phyloP scores from a whole-genome alignment of 2,329 filamentous ascomycete species.

The Ilyonectria sp. region DNA sequence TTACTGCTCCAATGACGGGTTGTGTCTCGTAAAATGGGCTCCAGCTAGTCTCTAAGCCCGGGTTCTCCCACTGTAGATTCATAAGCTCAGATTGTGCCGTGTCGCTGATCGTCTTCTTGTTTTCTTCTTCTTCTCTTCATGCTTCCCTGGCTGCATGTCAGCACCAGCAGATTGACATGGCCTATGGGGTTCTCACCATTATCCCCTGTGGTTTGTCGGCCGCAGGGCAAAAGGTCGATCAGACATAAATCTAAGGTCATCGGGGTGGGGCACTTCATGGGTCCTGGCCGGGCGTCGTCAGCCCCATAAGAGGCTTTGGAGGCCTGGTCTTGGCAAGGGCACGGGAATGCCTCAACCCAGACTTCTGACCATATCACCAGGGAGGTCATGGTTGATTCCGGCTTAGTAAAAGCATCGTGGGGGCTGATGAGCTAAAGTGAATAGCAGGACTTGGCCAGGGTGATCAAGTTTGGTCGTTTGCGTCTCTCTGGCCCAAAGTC shows the following conservation, averaged over 20 bases:
- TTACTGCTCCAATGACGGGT: not conserved
- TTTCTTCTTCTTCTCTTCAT: not conserved
- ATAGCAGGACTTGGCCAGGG: not conserved
- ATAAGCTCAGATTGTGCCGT: slow-evolving; percentile 7
- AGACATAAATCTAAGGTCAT: slow-evolving; percentile 28
- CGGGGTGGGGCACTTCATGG: slow-evolving; percentile 32
- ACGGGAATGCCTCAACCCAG: not conserved
- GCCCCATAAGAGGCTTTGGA: slow-evolving; percentile 38
- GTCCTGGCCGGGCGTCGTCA: slow-evolving; percentile 44
- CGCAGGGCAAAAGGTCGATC: slow-evolving; percentile 5
- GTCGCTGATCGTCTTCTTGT: slow-evolving; percentile 3
- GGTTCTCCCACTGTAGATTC: not conserved
- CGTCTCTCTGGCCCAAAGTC: not conserved
- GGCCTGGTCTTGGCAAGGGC: not conserved
- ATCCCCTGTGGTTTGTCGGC: slow-evolving; percentile 2
- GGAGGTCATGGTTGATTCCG: not conserved
- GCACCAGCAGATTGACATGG: slow-evolving; percentile 13
- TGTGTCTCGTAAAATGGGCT: not conserved
- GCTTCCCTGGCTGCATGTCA: slow-evolving; percentile 25
- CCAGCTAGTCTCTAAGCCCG: no score
- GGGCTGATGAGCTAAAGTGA: not conserved
- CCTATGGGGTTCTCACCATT: slow-evolving; percentile 9
- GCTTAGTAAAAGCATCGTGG: not conserved
- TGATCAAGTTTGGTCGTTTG: not conserved
- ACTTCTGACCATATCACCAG: not conserved